A percentile compares a stretch with the other conserved stretches of the same genome.
Evolutionary conservation across 495 filamentous ascomycete genomes (phyloP).

Genomic region (Letharia lupina): DNA sequence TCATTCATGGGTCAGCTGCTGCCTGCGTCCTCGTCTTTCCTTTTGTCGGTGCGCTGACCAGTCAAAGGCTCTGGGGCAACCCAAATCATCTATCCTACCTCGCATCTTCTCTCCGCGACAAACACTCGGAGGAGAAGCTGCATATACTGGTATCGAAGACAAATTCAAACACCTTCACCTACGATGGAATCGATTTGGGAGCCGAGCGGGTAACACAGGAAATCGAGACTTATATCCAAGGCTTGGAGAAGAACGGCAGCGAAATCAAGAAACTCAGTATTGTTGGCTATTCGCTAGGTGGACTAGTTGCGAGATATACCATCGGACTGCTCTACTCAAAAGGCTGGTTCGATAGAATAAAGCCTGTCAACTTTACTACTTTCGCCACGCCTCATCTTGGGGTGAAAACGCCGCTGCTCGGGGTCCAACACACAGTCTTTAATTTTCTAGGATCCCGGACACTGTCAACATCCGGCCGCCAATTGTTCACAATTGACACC

Average conservation of each 20-base stretch:
- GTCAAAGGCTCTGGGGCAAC: slow-evolving; percentile 77
- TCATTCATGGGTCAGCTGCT: slow-evolving; percentile 72
- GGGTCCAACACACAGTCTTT: slow-evolving; percentile 58
- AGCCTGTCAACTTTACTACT: slow-evolving; percentile 87
- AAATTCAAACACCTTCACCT: slow-evolving; percentile 78
- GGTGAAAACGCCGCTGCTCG: slow-evolving; percentile 64
- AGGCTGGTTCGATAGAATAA: slow-evolving; percentile 66
- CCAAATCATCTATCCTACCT: slow-evolving; percentile 71
- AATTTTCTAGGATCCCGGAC: slow-evolving; percentile 73
- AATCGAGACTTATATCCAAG: slow-evolving; percentile 71
- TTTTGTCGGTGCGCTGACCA: slow-evolving; percentile 11
- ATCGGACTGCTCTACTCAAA: slow-evolving; percentile 75
- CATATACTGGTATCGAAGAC: slow-evolving; percentile 69
- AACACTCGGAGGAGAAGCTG: slow-evolving; percentile 54
- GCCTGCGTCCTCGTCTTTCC: slow-evolving; percentile 5
- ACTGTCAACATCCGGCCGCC: slow-evolving; percentile 70
- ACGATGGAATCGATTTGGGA: slow-evolving; percentile 87
- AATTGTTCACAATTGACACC: slow-evolving; percentile 78
- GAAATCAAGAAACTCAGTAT: slow-evolving; percentile 74
- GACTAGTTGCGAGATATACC: slow-evolving; percentile 79
- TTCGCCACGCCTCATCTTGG: slow-evolving; percentile 89
- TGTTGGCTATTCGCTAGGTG: slow-evolving; percentile 80
- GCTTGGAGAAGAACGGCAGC: slow-evolving; percentile 54
- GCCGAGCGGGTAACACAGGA: slow-evolving; percentile 83
- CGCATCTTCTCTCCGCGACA: slow-evolving; percentile 55